Evolutionary conservation across 116 monocot species (phyloP).

Genomic region (Posidonia oceanica): DNA sequence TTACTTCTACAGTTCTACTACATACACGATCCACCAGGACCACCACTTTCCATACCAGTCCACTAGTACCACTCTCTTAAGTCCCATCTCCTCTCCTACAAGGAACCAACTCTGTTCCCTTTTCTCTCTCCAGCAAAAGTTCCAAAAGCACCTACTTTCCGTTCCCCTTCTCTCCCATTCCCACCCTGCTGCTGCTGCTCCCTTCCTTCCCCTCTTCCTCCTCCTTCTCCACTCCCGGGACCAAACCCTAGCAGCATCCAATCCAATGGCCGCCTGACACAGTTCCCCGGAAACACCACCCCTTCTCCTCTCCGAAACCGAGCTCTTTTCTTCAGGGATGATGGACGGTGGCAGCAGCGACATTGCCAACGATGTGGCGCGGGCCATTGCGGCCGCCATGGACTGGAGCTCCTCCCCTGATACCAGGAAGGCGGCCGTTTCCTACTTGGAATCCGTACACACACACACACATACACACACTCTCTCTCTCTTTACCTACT

Average conservation of each 20-base stretch:
- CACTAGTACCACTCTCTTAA: no score
- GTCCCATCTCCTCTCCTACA: background rate
- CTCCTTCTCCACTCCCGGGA: no score
- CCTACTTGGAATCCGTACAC: conserved; percentile 79
- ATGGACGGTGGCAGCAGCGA: conserved; percentile 13
- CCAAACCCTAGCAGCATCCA: no score
- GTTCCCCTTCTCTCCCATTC: background rate
- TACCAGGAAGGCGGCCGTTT: conserved; percentile 51
- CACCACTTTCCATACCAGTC: no score
- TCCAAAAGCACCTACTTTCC: background rate
- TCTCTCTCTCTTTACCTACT: no score
- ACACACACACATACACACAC: background rate
- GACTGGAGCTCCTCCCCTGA: conserved; percentile 68
- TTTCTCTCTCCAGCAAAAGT: background rate
- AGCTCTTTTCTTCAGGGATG: background rate
- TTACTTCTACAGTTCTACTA: no score
- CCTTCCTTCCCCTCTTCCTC: no score
- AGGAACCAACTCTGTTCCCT: background rate
- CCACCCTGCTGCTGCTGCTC: no score
- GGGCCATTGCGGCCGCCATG: conserved; percentile 58
- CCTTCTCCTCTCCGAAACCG: background rate
- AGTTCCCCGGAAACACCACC: no score
- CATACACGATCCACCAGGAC: no score
- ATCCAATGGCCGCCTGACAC: no score
- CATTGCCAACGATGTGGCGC: conserved; percentile 43